Evolutionary conservation across 371 early-diverging fungal species (phyloP), one percentile per base, ranked within the genome.

Genomic region (Syncephalis fuscata): DNA sequence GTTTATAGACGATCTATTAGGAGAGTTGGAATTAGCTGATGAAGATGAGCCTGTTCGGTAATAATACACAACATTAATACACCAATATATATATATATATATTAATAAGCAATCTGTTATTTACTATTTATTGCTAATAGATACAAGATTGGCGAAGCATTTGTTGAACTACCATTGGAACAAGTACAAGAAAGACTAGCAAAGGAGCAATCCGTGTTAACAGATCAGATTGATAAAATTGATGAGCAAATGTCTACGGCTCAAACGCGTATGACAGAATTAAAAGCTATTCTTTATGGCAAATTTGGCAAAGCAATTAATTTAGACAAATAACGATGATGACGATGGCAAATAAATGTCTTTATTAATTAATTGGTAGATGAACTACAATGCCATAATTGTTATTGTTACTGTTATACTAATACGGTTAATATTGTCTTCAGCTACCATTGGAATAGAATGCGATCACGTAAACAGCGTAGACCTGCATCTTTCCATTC

Each of bases 231-330:
- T 22, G 82, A 82, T 32, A 60, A 51, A 3, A 48, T 78, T 19
- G 73, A 78, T 49, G 56, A 64, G 32, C 72, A 86, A 53, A 82
- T 92, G 56, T 75, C 79, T 23, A 53, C 62, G 5, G 68, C 85
- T 26, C 60, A 71, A 37, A 64, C 61, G 4, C 70, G 88, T 57
- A 89, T 96, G 92, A 74, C 68, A 1, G 74, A 66, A 44, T 75
- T 96, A 41, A 93, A 94, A 65, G 82, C 71, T 48, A 57, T 61
- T 3, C 70, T 96, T 42, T 94, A 96, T 53, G 82, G 73, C 27
- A 88, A 88, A 58, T 96, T 96, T 65, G 94, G 94, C 25, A 85
- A 75, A 39, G 78, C 84, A 21, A 94, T 94, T 63, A 92, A 94
- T 60, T 69, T 94, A 26, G 95, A 94, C 65, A 85, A 78, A 58